A percentile compares a stretch with the other conserved stretches of the same genome.
Conservation (phyloP, 192 early-diverging fungal species). For the Thoreauomyces humboldtii region DNA sequence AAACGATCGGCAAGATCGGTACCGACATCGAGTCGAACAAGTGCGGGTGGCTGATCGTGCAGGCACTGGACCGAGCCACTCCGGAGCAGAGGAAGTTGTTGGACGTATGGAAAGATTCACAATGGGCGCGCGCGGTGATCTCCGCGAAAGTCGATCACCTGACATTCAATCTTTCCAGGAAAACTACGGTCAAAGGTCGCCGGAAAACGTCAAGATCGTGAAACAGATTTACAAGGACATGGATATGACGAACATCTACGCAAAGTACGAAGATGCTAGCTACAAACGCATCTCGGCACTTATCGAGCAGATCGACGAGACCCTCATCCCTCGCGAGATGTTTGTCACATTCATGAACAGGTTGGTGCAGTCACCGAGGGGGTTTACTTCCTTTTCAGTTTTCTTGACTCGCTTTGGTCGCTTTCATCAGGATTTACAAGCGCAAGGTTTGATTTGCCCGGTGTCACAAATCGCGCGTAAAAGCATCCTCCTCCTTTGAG, state of each 20-base stretch:
- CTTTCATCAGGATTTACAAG: conserved; percentile 29
- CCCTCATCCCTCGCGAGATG: conserved; percentile 75
- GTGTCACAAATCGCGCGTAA: too few relatives aligned
- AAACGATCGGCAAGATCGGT: conserved; percentile 96
- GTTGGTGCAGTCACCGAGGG: neutral
- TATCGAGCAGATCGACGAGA: conserved; percentile 80
- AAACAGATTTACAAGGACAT: conserved; percentile 84
- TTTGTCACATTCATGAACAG: conserved; percentile 92
- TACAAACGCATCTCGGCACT: conserved; percentile 68
- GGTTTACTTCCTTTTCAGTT: neutral
- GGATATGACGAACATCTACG: conserved; percentile 74
- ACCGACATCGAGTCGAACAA: conserved; percentile 99
- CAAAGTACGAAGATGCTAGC: conserved; percentile 85
- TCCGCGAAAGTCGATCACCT: too few relatives aligned
- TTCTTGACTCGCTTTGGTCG: neutral
- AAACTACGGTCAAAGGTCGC: conserved; percentile 88
- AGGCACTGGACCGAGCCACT: conserved; percentile 75
- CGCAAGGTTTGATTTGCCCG: conserved; percentile 23
- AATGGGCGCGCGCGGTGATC: too few relatives aligned
- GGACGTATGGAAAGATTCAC: conserved; percentile 47
- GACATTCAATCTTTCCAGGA: too few relatives aligned
- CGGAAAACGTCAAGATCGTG: conserved; percentile 72
- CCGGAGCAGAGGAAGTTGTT: conserved; percentile 82
- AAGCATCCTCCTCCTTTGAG: too few relatives aligned
- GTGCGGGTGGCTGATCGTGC: conserved; percentile 97